Evolutionary conservation across 2,329 filamentous ascomycete species (phyloP).

Genomic region (Trichophyton equinum): DNA sequence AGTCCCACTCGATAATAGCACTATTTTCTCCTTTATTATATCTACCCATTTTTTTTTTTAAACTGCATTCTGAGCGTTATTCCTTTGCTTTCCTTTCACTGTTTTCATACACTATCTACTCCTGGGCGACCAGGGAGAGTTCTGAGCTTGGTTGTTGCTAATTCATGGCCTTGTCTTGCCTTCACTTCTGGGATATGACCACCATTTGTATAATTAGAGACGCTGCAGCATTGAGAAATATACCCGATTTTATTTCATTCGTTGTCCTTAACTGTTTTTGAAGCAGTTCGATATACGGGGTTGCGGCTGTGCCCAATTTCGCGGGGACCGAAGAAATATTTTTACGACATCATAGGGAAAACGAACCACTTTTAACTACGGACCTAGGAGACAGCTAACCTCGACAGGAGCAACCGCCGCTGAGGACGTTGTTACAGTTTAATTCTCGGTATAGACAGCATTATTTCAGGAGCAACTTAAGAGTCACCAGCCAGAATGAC

Average conservation of each 20-base stretch:
- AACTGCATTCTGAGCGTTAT: not conserved
- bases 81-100: not conserved
- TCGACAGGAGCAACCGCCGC: not conserved
- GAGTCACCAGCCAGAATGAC: not conserved
- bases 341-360: not conserved
- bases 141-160: not conserved
- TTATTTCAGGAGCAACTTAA: not conserved
- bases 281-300: not conserved
- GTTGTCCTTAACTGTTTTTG: not conserved
- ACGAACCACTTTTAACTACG: not conserved
- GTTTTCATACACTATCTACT: not conserved
- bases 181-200: not conserved
- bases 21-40: not conserved
- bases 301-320: not conserved
- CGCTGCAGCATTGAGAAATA: not conserved
- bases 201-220: not conserved
- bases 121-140: not conserved
- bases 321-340: not conserved
- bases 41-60: not conserved
- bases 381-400: not conserved
- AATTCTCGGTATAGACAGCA: not conserved
- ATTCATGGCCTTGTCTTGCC: not conserved
- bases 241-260: not conserved
- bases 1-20: constrained; percentile 31
- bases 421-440: not conserved